phyloP scores from a whole-genome alignment of 208 protist genomes.

The Wallacemonas sp. region DNA sequence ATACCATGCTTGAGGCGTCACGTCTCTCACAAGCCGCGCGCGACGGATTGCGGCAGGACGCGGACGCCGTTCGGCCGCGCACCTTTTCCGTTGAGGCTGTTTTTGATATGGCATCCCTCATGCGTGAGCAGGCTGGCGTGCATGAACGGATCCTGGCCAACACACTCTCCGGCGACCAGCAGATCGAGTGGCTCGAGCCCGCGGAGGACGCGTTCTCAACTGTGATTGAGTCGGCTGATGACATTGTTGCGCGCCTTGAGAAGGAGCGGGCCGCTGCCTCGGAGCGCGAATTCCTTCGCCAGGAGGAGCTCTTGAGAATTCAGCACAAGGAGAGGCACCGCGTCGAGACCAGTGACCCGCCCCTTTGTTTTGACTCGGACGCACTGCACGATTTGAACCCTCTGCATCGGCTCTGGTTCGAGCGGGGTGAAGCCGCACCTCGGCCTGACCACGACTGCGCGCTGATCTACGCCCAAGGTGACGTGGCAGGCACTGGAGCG shows the following conservation, averaged over 20 bases:
- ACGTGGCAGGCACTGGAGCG: slow-evolving; percentile 93
- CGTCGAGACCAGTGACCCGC: slow-evolving; percentile 28
- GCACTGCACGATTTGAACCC: slow-evolving; percentile 47
- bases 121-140: not conserved
- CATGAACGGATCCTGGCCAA: slow-evolving; percentile 23
- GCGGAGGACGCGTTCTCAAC: slow-evolving; percentile 13
- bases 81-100: slow-evolving; percentile 56
- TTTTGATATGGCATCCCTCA: slow-evolving; percentile 28
- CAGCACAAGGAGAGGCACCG: slow-evolving; percentile 31
- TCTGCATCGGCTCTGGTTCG: slow-evolving; percentile 32
- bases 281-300: slow-evolving; percentile 21
- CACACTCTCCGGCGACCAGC: not conserved
- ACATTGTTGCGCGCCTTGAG: slow-evolving; percentile 11
- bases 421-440: slow-evolving; percentile 36
- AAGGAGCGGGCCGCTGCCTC: slow-evolving; percentile 9
- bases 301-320: slow-evolving; percentile 30
- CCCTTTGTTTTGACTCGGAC: slow-evolving; percentile 62
- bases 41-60: not conserved
- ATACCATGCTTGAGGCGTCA: slow-evolving; percentile 22
- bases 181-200: slow-evolving; percentile 1
- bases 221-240: slow-evolving; percentile 4
- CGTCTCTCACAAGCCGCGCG: slow-evolving; percentile 9
- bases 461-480: slow-evolving; percentile 94
- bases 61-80: not conserved
- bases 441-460: slow-evolving; percentile 63